These are phyloP conservation scores for Polytrichum commune DNA, from an alignment of 225 moss, liverwort and hornwort genomes.

Conservation along the genomic window DNA sequence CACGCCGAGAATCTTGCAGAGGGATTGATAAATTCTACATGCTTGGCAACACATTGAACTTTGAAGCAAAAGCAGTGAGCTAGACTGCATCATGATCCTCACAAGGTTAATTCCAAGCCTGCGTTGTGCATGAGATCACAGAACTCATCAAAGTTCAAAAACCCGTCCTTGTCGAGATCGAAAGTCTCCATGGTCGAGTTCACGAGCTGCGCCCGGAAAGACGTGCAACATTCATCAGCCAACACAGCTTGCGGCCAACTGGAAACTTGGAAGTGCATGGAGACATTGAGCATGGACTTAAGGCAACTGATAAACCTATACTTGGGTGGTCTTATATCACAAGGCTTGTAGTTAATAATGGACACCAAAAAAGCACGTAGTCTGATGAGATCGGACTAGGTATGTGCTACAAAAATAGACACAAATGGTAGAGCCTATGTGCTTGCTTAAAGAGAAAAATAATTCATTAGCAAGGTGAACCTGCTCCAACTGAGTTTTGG, in stretches of 20 bases:
- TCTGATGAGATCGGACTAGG: too few species aligned
- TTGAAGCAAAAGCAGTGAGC: too few species aligned
- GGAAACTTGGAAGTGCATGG: not conserved
- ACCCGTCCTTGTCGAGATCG: conserved; percentile 55
- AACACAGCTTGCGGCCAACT: not conserved
- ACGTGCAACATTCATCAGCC: not conserved
- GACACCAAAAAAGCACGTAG: too few species aligned
- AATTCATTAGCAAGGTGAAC: conserved; percentile 18
- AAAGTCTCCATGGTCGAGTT: conserved; percentile 38
- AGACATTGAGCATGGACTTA: not conserved
- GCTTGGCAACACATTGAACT: too few species aligned
- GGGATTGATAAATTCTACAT: too few species aligned
- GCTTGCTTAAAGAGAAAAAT: too few species aligned
- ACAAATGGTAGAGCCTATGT: too few species aligned
- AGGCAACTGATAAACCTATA: not conserved
- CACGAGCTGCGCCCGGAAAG: conserved; percentile 33
- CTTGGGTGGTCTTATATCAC: too few species aligned
- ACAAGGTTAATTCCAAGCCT: conserved; percentile 30
- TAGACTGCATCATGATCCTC: too few species aligned
- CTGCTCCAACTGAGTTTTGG: conserved; percentile 62
- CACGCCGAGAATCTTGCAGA: too few species aligned
- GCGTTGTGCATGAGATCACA: conserved; percentile 47
- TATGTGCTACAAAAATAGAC: too few species aligned
- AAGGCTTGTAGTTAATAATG: too few species aligned
- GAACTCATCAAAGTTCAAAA: conserved; percentile 54